Percentiles rank a stretch among this genome's conserved stretches.
Conservation (phyloP, 1,139 yeast species). For the Taphrina sp. region DNA sequence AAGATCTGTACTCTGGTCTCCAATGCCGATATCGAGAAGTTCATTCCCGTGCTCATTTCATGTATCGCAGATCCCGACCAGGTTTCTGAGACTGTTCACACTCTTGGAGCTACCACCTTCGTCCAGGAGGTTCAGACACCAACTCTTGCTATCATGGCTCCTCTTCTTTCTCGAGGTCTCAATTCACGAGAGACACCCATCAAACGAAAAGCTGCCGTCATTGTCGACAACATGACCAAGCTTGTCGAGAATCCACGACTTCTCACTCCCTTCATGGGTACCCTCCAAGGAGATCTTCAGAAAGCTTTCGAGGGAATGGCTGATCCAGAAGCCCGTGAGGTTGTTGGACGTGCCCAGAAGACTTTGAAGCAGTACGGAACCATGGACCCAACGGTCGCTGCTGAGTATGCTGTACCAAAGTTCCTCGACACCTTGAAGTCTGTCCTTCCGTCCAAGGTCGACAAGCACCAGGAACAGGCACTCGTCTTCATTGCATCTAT, state of each 20-base stretch:
- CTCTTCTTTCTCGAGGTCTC: conserved; percentile 97
- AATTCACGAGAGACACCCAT: conserved; percentile 99
- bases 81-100: conserved; percentile 98
- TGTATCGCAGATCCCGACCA: conserved; percentile 96
- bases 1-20: conserved; percentile 96
- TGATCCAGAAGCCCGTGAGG: conserved; percentile 99
- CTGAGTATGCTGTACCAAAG: conserved; percentile 70
- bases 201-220: conserved; percentile 99
- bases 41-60: conserved; percentile 94
- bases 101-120: conserved; percentile 98
- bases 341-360: conserved; percentile 92
- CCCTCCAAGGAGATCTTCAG: conserved; percentile 94
- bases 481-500: conserved; percentile 84
- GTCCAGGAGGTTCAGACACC: conserved; percentile 99
- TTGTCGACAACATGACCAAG: conserved; percentile 99
- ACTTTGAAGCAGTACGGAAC: conserved; percentile 99
- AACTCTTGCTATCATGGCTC: conserved; percentile 98
- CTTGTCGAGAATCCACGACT: conserved; percentile 99
- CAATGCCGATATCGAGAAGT: conserved; percentile 99
- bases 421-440: conserved; percentile 78
- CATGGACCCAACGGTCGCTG: conserved; percentile 96
- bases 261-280: conserved; percentile 97
- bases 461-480: conserved; percentile 71
- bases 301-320: conserved; percentile 92
- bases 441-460: conserved; percentile 65